Evolutionary conservation across 371 early-diverging fungal genomes (phyloP).

Genomic region (Smittium mucronatum): DNA sequence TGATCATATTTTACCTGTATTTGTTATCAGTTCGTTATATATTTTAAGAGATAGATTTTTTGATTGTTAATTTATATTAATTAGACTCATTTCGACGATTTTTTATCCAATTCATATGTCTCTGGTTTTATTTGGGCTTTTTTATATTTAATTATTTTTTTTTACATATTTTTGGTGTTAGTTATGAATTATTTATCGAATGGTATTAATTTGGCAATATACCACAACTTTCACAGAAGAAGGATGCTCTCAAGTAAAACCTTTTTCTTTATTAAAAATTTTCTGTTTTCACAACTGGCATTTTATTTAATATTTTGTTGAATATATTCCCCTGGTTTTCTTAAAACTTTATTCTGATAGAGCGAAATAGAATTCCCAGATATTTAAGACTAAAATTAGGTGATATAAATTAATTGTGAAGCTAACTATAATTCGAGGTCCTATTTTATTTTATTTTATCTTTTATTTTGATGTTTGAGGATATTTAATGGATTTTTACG

Average conservation of each 20-base stretch:
- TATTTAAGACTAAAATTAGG: background rate
- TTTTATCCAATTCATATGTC: background rate
- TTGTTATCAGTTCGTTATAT: background rate
- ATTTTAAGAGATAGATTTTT: background rate
- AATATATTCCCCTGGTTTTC: background rate
- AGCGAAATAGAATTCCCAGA: background rate
- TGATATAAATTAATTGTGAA: background rate
- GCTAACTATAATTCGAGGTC: background rate
- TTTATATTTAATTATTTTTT: background rate
- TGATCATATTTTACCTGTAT: slow-evolving; percentile 5
- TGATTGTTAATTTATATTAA: background rate
- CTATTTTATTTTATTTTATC: slow-evolving; percentile 8
- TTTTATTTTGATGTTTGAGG: slow-evolving; percentile 13
- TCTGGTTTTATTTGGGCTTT: slow-evolving; percentile 3
- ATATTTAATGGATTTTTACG: slow-evolving; percentile 5
- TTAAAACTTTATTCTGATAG: background rate
- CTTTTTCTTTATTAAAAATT: background rate
- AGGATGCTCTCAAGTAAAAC: slow-evolving; percentile 1
- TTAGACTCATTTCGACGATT: background rate
- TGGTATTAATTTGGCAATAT: background rate
- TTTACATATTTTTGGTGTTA: slow-evolving; percentile 4
- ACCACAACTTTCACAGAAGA: slow-evolving; percentile 5
- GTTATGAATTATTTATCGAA: background rate
- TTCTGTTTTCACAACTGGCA: slow-evolving; percentile 1
- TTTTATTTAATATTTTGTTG: background rate